Base-by-base conservation (phyloP, 2,329 filamentous ascomycete genomes). In the Pseudogymnoascus sp. region DNA sequence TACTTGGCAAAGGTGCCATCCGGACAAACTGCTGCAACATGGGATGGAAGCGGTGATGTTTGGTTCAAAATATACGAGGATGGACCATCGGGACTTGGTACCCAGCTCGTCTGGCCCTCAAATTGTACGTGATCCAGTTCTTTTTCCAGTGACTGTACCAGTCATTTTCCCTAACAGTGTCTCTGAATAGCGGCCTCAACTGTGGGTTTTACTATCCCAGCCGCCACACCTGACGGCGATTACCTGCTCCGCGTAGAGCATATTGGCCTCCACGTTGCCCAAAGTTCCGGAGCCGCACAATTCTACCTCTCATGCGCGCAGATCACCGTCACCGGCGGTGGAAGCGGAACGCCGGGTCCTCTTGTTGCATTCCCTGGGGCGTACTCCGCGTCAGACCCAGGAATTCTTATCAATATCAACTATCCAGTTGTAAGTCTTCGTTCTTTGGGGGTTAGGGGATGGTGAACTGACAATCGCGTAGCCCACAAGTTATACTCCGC, bases 241-340 rank as follows among this genome's bases (percentile, higher is more conserved):
- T 75, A 76, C 59, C 72, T 76, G 62, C 61, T 74, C 47, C 73
- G 74, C 15, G 67, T 70, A 9, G 74, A 76, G 67, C 74, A 75
- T 61, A 75, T 76, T 60, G 74, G 50, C 13, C 65, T 70, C 5
- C 68, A 70, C 42, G 60, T 44, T 4, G 68, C 67, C 13, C 13
- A 36, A 10, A 35, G 17, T 13, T 40, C 63, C 15, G 62, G 64
- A 3, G 68, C 65, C 31, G 67, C 68, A 8, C 70, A 71, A 11
- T 70, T 69, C 38, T 71, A 68, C 62, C 35, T 78, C 57, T 72
- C 73, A 5, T 79, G 78, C 62, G 73, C 73, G 4, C 77, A 79
- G 66, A 68, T 79, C 63, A 76, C 73, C 57, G 73, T 79, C 17
- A 77, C 76, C 0, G 75, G 74, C 13, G 75, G 76, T 10, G 77